phyloP scores from a whole-genome alignment of 2,329 filamentous ascomycete species.

The Pyrenochaeta sp. region DNA sequence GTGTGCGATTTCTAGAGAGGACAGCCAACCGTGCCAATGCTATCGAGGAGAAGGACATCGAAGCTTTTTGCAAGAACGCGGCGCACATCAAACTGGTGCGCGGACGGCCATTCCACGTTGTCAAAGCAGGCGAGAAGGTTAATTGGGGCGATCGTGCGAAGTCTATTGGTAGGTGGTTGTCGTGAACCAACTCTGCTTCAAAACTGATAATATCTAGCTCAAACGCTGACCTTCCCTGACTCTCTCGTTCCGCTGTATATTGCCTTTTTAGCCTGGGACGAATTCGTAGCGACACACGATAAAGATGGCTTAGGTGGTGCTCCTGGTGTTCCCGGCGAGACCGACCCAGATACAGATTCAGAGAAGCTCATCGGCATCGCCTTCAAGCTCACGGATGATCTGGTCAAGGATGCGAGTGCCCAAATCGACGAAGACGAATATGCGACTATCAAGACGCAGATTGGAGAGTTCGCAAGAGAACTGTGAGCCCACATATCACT shows the following conservation, averaged over 20 bases:
- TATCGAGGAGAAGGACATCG: conserved; percentile 78
- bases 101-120: conserved; percentile 63
- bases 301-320: conserved; percentile 44
- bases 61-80: conserved; percentile 94
- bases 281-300: conserved; percentile 53
- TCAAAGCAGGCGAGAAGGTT: conserved; percentile 52
- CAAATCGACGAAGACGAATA: conserved; percentile 55
- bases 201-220: conserved; percentile 34
- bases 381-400: conserved; percentile 50
- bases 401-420: conserved; percentile 54
- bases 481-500: conserved; percentile 46
- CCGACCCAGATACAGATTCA: conserved; percentile 39
- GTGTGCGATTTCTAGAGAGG: conserved; percentile 66
- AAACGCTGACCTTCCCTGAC: conserved; percentile 54
- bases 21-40: conserved; percentile 56
- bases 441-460: conserved; percentile 43
- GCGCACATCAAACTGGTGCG: conserved; percentile 90
- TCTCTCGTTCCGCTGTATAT: conserved; percentile 59
- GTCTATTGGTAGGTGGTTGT: conserved; percentile 58
- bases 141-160: conserved; percentile 60
- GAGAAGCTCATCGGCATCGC: conserved; percentile 56
- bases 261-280: conserved; percentile 61
- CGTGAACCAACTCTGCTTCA: neutral
- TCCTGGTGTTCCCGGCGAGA: conserved; percentile 48
- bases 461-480: conserved; percentile 52